Evolutionary conservation across 257 asterid genomes (phyloP).

Genomic region (Gentiana straminea): DNA sequence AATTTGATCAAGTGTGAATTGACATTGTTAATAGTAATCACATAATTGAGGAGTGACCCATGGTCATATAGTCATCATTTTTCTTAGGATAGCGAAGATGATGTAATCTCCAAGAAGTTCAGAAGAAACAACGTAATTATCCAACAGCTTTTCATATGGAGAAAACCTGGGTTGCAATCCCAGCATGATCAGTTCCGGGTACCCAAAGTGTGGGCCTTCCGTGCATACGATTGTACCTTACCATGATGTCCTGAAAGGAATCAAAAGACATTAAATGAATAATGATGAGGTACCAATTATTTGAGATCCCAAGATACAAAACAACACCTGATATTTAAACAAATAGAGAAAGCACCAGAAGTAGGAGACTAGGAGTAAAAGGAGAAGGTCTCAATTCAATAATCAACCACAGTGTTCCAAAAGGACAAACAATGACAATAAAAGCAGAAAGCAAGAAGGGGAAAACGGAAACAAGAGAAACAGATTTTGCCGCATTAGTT

Average conservation of each 20-base stretch:
- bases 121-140: neutral
- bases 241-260: constrained; percentile 77
- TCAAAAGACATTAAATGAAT: neutral
- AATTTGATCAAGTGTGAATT: constrained; percentile 1
- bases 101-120: neutral
- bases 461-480: neutral
- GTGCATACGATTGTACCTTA: constrained; percentile 84
- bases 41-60: neutral
- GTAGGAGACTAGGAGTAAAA: neutral
- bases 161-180: constrained; percentile 94
- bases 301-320: neutral
- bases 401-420: neutral
- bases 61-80: neutral
- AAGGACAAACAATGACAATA: neutral
- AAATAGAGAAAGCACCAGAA: neutral
- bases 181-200: constrained; percentile 99
- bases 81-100: neutral
- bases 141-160: constrained; percentile 13
- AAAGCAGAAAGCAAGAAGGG: neutral
- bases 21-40: neutral
- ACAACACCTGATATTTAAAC: neutral
- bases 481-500: neutral
- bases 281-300: neutral
- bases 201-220: constrained; percentile 97
- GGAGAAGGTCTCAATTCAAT: neutral